Evolutionary conservation across 2,329 filamentous ascomycete species (phyloP), one percentile per base, ranked within the genome.

Genomic region (Ophiocordyceps camponoti-saundersi): DNA sequence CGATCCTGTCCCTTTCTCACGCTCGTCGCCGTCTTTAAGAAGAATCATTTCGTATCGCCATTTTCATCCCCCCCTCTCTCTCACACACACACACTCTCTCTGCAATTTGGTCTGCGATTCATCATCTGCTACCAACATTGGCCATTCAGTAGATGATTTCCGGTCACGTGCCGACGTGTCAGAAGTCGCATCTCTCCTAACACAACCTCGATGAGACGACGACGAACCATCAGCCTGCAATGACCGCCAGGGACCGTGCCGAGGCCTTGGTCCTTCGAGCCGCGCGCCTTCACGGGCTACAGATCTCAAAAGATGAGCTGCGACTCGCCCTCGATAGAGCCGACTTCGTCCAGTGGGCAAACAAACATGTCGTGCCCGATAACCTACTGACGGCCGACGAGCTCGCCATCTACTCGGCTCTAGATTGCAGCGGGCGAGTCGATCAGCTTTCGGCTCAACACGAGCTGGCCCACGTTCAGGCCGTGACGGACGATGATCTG

Each of bases 401-500:
- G 59, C 60, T 75, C 49, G 64, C 32, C 54, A 78, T 75, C 48
- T 78, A 75, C 58, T 64, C 64, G 12, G 62, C 63, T 1, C 59
- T 78, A 20, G 66, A 71, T 53, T 65, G 63, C 49, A 66, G 61
- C 32, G 75, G 73, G 12, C 62, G 68, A 47, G 67, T 70, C 11
- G 68, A 72, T 46, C 58, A 58, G 50, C 60, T 77, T 23, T 63
- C 64, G 4, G 65, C 64, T 18, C 53, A 63, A 36, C 61, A 70
- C 48, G 68, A 76, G 51, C 53, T 72, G n/a, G 63, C 66, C 4
- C 55, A 64, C 30, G 61, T 72, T 32, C 70, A 70, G 47, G 69
- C 73, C 6, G 60, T 82, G 43, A 63, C 67, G 15, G 79, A 84
- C 48, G 64, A 72, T 23, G 78, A 84, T 46, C 65, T 85, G 47